phyloP scores from a whole-genome alignment of 139 green algal genomes.

The Coelastrella sp. region DNA sequence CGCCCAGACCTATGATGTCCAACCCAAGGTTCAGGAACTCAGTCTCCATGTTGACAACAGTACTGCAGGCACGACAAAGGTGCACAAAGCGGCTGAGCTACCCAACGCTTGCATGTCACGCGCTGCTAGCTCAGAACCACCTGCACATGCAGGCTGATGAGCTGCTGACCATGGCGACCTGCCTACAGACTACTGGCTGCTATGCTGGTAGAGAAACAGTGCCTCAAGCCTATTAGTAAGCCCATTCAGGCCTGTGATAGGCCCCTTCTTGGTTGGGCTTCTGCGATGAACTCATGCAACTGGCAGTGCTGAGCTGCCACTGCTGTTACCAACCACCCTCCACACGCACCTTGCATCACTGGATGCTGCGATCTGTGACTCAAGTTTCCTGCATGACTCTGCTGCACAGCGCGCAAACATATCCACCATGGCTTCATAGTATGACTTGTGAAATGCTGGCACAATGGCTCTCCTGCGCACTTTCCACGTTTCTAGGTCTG shows the following conservation, averaged over 20 bases:
- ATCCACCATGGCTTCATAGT: slow-evolving; percentile 77
- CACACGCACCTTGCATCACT: slow-evolving; percentile 37
- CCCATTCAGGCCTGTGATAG: no score
- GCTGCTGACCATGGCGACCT: no score
- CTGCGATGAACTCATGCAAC: no score
- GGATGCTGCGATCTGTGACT: slow-evolving; percentile 38
- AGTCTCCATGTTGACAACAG: slow-evolving; percentile 94
- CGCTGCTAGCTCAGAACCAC: no score
- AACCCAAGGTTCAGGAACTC: slow-evolving; percentile 95
- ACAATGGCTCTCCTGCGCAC: slow-evolving; percentile 90
- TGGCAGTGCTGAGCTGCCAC: neutral
- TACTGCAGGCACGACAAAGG: no score
- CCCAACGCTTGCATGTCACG: no score
- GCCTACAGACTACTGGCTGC: no score
- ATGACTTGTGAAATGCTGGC: slow-evolving; percentile 97
- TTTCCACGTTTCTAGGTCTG: slow-evolving; percentile 79
- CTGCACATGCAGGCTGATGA: no score
- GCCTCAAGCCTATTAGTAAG: no score
- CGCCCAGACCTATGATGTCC: slow-evolving; percentile 98
- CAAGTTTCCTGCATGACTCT: slow-evolving; percentile 75
- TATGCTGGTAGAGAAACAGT: no score
- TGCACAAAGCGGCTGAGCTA: no score
- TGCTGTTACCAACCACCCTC: neutral
- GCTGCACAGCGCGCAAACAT: slow-evolving; percentile 38
- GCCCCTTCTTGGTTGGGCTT: no score